Evolutionary conservation across 106 monocot species (phyloP), one percentile per base, ranked within the genome.

Genomic region (Dendrobium officinale): DNA sequence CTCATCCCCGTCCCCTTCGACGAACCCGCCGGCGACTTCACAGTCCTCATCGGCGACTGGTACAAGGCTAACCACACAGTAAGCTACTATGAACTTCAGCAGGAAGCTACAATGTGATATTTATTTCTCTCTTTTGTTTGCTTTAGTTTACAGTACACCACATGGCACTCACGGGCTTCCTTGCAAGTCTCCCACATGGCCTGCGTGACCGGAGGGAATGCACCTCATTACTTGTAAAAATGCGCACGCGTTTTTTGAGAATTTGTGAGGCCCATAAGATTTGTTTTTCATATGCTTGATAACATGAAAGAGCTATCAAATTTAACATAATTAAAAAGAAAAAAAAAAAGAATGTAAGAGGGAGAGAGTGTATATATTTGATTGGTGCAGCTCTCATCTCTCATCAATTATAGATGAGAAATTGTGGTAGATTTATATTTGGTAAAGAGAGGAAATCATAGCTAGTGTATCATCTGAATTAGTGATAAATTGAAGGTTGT

Each of bases 41-140:
- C 90, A n/a, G 33, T 93, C 42, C 86, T 93, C 47, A 84, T 90
- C 42, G 90, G 93, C 5, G 93, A 90, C 56, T 93, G 93, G 93
- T 90, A 88, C 85, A 93, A 83, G 74, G 26, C 86, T 55, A 85
- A 84, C 49, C 93, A 93, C 83, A 82, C 80, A 70, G 93, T 92
- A 82, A 64, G 55, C 19, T 56, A 40, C 2, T 72, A 26, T 72
- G 37, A 20, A 22, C 55, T 7, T 3, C n/a, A 4, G 37, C 37
- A 2, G 37, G 1, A 37, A 37, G 37, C 37, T 37, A 37, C 37
- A 37, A 48, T 1, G 10, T 13, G 51, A 11, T 51, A 51, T 15
- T 13, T 51, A 51, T 13, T 13, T 10, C 51, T 51, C 11, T 33
- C 20, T 37, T 72, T 16, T 37, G 1, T 3, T 70, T 15, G 1